A percentile compares a stretch with the other conserved stretches of the same genome.
These are phyloP conservation scores for Eutrema salsugineum DNA, from an alignment of 441 rosid genomes.

Conservation along the genomic window DNA sequence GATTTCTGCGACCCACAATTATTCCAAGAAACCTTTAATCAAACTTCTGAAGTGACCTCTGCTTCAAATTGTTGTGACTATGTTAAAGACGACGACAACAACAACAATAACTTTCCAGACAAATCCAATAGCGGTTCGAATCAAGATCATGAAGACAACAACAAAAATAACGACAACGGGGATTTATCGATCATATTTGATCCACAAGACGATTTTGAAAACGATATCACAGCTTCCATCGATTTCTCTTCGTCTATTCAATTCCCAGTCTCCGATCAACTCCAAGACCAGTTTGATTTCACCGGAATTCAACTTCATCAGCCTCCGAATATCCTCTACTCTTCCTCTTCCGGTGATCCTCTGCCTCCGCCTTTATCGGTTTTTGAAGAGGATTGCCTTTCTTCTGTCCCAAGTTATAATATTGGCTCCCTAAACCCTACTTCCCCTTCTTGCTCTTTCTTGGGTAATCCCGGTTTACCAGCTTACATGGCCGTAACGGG, in stretches of 20 bases:
- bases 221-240: conserved; percentile 78
- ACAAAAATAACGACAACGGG: conserved; percentile 29
- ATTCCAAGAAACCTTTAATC: conserved; percentile 57
- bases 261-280: conserved; percentile 43
- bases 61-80: conserved; percentile 45
- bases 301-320: conserved; percentile 42
- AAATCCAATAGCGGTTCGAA: conserved; percentile 25
- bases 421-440: conserved; percentile 51
- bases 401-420: conserved; percentile 66
- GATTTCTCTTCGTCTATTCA: conserved; percentile 70
- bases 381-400: conserved; percentile 77
- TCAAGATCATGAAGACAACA: conserved; percentile 19
- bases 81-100: conserved; percentile 24
- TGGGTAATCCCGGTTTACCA: conserved; percentile 35
- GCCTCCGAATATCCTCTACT: conserved; percentile 26
- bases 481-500: conserved; percentile 44
- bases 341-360: conserved; percentile 26
- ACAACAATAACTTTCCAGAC: not conserved
- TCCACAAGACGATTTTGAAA: conserved; percentile 61
- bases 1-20: conserved; percentile 70
- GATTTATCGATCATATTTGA: conserved; percentile 53
- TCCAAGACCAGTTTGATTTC: conserved; percentile 55
- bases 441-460: conserved; percentile 57
- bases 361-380: conserved; percentile 39
- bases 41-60: conserved; percentile 71